Percentiles rank a stretch among this genome's conserved stretches.
Conservation (phyloP, 371 early-diverging fungal genomes). For the Gilbertella persicaria region DNA sequence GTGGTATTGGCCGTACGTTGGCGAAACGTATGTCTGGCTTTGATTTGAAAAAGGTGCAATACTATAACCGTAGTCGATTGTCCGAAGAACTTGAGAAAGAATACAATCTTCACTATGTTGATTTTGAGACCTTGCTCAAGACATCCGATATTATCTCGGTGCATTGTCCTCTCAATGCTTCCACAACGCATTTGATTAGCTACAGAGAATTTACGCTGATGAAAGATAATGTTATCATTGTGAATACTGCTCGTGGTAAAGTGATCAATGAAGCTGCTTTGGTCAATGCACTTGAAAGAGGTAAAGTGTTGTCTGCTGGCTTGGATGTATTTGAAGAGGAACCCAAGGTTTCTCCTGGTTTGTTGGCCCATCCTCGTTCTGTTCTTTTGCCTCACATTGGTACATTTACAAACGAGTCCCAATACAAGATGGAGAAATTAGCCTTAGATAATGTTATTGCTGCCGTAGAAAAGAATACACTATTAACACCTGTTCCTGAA, state of each 20-base stretch:
- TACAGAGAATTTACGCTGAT: slow-evolving; percentile 48
- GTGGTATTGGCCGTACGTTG: slow-evolving; percentile 62
- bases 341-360: slow-evolving; percentile 41
- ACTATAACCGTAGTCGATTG: slow-evolving; percentile 54
- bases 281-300: slow-evolving; percentile 54
- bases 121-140: slow-evolving; percentile 51
- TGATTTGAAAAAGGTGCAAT: slow-evolving; percentile 52
- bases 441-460: slow-evolving; percentile 39
- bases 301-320: slow-evolving; percentile 58
- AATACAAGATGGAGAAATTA: slow-evolving; percentile 47
- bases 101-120: slow-evolving; percentile 44
- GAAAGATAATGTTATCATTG: slow-evolving; percentile 56
- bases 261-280: slow-evolving; percentile 58
- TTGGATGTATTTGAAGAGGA: slow-evolving; percentile 66
- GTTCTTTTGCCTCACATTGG: slow-evolving; percentile 51
- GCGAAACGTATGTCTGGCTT: slow-evolving; percentile 59
- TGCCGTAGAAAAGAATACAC: slow-evolving; percentile 26
- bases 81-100: slow-evolving; percentile 36
- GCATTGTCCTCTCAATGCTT: slow-evolving; percentile 54
- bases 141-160: slow-evolving; percentile 61
- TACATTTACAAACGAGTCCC: slow-evolving; percentile 43
- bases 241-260: slow-evolving; percentile 66
- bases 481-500: slow-evolving; percentile 47
- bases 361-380: slow-evolving; percentile 41
- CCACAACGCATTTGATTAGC: slow-evolving; percentile 53